Percentiles rank a stretch among this genome's conserved stretches.
Conservation (phyloP, 257 asterid genomes). For the Euphrasia confusa region DNA sequence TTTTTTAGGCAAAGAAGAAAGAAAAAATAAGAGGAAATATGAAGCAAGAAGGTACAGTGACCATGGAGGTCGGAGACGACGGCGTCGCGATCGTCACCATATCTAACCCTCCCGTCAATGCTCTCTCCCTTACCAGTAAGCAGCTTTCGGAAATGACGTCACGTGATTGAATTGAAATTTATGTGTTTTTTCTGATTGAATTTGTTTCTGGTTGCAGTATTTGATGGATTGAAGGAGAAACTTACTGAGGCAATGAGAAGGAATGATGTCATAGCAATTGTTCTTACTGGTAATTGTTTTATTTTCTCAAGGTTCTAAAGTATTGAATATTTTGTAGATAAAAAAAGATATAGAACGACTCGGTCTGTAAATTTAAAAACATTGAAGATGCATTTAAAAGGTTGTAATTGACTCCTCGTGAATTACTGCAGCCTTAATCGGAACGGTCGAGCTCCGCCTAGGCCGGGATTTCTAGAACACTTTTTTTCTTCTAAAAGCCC, state of each 20-base stretch:
- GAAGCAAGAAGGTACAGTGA: constrained; percentile 41
- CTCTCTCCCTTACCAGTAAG: constrained; percentile 71
- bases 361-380: no score
- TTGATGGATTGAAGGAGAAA: constrained; percentile 60
- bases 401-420: no score
- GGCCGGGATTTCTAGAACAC: no score
- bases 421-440: no score
- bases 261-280: constrained; percentile 81
- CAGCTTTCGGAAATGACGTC: not conserved
- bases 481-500: not conserved
- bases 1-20: no score
- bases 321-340: no score
- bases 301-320: not conserved
- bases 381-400: no score
- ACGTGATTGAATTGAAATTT: not conserved
- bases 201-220: constrained; percentile 38
- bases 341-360: no score
- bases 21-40: constrained; percentile 16
- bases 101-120: constrained; percentile 82
- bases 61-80: constrained; percentile 87
- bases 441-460: no score
- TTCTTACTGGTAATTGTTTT: constrained; percentile 52
- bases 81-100: constrained; percentile 81
- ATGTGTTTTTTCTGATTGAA: constrained; percentile 1
- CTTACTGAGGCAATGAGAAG: constrained; percentile 62